Evolutionary conservation across 805 yeast genomes (phyloP), one percentile per base, ranked within the genome.

Genomic region (Ogataea ramenticola): DNA sequence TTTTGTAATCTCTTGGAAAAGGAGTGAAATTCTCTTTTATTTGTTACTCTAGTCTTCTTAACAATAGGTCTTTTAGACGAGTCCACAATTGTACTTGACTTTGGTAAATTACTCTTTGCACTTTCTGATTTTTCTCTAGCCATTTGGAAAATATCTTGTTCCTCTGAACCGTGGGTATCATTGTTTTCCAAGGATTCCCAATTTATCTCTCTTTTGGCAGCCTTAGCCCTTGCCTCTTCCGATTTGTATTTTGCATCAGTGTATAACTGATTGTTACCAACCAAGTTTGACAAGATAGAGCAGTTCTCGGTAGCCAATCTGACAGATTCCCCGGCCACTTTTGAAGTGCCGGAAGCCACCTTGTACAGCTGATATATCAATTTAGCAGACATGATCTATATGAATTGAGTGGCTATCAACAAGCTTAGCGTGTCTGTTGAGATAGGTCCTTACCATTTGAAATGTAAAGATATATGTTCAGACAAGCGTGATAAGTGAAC

Each of bases 71-170:
- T 50, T 39, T 57, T 55, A 1, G 39, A 24, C 12, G 49, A 39
- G 4, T 45, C 44, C 33, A 47, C 33, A 16, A 54, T 43, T 22
- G 27, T 31, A 22, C n/a, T 39, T 21, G 30, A 29, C 6, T 12
- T 19, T 31, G 24, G 15, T 5, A n/a, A 21, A 16, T 24, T 40
- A 42, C 7, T 45, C 46, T 53, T 57, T 17, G 49, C 54, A 26
- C 51, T 47, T 9, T 39, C 48, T 1, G 68, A 55, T 48, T 63
- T 64, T 16, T 54, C 51, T 32, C 54, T 54, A 2, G 70, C 69
- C n/a, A 57, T 43, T 42, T 53, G 57, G 37, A 54, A 66, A 35
- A 66, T 57, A 41, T 66, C 69, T 19, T 24, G 27, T 24, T 49
- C 43, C 1, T 55, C 57, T n/a, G 44, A 21, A 16, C 21, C 55